Evolutionary conservation across 2,329 filamentous ascomycete genomes (phyloP), one percentile per base, ranked within the genome.

Genomic region (Ophiostoma tasmaniense): DNA sequence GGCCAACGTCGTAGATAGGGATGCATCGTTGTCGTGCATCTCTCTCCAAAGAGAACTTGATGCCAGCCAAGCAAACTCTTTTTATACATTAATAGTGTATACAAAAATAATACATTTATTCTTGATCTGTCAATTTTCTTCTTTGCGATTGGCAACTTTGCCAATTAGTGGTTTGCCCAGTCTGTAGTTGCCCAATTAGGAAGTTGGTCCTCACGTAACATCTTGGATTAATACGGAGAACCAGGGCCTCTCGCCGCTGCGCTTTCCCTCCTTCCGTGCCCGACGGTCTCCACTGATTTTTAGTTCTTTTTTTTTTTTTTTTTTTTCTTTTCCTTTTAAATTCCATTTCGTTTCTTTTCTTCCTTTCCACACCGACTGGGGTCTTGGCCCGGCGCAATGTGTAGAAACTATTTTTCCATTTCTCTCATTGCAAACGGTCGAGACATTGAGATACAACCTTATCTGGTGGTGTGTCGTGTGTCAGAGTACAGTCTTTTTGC

Each of bases 181-280:
- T 22, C 33, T 64, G 20, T 6, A 35, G 61, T 37, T 64, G 17
- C 61, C 61, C 20, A 37, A 64, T 22, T 64, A 64, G 61, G 61
- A 64, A 64, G 61, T 64, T 64, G 61, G 61, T 37, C 17, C 33
- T 64, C 61, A 64, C 61, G 61, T 64, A 64, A 64, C 61, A 64
- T 62, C 17, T 28, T 62, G 14, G 7, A 8, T 20, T 62, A 11
- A 45, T 14, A 45, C 42, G 5, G 5, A 45, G 17, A 8, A 45
- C 42, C 7, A n/a, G 42, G 42, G 42, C 37, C 37, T 14, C 55
- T 61, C 1, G 22, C 33, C 33, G 25, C 28, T 62, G 61, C 30
- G 22, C 61, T 33, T 37, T 39, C 61, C 33, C 30, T 37, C 61
- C 61, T 64, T 39, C 61, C 33, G 2, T n/a, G 30, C 14, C 42